Evolutionary conservation across 2,329 filamentous ascomycete genomes (phyloP).

Genomic region (Cryphonectria carpinicola): DNA sequence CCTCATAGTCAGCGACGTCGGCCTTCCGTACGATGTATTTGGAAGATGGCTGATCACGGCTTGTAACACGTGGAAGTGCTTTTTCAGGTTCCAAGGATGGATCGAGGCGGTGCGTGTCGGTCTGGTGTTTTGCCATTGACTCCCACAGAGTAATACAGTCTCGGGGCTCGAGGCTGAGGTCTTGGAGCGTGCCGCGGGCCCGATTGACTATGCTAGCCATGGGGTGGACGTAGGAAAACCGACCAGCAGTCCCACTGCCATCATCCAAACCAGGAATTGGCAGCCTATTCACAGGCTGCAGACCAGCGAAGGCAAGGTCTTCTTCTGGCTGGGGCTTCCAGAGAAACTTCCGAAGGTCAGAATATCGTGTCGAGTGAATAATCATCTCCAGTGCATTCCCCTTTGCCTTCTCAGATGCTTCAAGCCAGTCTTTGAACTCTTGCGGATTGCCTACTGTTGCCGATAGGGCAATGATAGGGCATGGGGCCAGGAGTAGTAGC

Average conservation of each 20-base stretch:
- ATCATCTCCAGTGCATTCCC: constrained; percentile 70
- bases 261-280: constrained; percentile 49
- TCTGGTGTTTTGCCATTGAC: constrained; percentile 63
- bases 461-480: constrained; percentile 78
- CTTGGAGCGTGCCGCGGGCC: constrained; percentile 65
- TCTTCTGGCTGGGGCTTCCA: constrained; percentile 59
- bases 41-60: background rate
- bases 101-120: constrained; percentile 52
- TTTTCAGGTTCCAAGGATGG: constrained; percentile 52
- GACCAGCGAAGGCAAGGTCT: constrained; percentile 54
- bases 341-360: constrained; percentile 75
- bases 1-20: constrained; percentile 70
- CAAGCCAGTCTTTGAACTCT: constrained; percentile 72
- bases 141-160: constrained; percentile 72
- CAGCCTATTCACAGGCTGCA: constrained; percentile 48
- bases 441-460: constrained; percentile 78
- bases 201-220: constrained; percentile 33
- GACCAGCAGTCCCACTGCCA: constrained; percentile 53
- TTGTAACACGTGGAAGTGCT: constrained; percentile 44
- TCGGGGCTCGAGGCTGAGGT: constrained; percentile 70
- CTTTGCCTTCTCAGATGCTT: constrained; percentile 63
- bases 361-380: constrained; percentile 70
- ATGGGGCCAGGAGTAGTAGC: constrained; percentile 72
- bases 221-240: constrained; percentile 41
- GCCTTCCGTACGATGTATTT: constrained; percentile 61